Evolutionary conservation across 2,329 filamentous ascomycete species (phyloP).

Genomic region (Alternaria hordeiaustralica): DNA sequence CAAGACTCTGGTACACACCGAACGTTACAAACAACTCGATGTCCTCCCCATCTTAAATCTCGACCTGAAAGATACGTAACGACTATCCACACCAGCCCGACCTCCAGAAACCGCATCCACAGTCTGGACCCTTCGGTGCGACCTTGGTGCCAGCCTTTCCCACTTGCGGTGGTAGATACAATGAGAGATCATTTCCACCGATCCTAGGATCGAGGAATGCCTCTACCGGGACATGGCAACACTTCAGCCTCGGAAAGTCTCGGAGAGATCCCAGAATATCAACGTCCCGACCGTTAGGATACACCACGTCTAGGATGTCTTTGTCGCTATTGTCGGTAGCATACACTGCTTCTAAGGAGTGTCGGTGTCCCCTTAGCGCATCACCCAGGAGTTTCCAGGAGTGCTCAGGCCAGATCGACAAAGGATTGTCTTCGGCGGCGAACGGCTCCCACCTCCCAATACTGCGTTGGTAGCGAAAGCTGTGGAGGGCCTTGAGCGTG

Average conservation of each 20-base stretch:
- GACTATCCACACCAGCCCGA: neutral
- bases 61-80: neutral
- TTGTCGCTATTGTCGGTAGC: neutral
- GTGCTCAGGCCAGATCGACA: slow-evolving; percentile 1
- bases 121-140: neutral
- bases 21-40: neutral
- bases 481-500: slow-evolving; percentile 6
- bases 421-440: neutral
- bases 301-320: neutral
- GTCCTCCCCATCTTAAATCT: neutral
- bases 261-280: slow-evolving; percentile 5
- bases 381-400: slow-evolving; percentile 7
- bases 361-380: slow-evolving; percentile 5
- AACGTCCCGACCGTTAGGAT: neutral
- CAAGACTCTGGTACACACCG: neutral
- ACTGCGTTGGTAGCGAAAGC: neutral
- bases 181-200: neutral
- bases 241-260: neutral
- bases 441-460: slow-evolving; percentile 8
- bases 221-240: neutral
- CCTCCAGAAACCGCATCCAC: neutral
- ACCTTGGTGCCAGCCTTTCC: neutral
- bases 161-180: neutral
- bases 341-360: neutral
- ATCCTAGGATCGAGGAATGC: neutral